phyloP scores from a whole-genome alignment of 2,329 filamentous ascomycete genomes.

The Claviceps humidiphila region DNA sequence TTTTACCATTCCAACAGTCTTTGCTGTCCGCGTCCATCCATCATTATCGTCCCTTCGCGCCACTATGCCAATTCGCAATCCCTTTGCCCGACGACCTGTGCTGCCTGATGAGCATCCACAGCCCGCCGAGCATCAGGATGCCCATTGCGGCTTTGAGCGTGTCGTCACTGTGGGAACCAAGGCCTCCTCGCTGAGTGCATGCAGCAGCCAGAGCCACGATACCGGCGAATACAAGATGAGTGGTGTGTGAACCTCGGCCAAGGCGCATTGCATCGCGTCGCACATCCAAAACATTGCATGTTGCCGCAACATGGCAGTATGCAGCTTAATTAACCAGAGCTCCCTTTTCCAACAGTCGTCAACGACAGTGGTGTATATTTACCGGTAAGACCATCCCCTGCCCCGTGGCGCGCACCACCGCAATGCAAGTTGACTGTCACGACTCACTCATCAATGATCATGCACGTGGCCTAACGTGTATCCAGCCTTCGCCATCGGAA shows the following conservation, averaged over 20 bases:
- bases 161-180: conserved; percentile 51
- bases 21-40: not conserved
- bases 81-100: conserved; percentile 49
- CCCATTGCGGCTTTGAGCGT: conserved; percentile 38
- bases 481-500: conserved; percentile 74
- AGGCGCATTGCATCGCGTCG: not conserved
- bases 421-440: no score
- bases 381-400: conserved; percentile 45
- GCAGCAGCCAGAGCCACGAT: conserved; percentile 46
- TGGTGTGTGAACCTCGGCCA: conserved; percentile 37
- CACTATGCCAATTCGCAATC: conserved; percentile 59
- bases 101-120: conserved; percentile 42
- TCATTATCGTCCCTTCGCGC: not conserved
- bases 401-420: not conserved
- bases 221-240: conserved; percentile 69
- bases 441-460: not conserved
- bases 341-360: conserved; percentile 50
- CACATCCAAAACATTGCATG: not conserved
- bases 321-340: conserved; percentile 1
- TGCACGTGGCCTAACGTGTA: conserved; percentile 3
- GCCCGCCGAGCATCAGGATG: conserved; percentile 21
- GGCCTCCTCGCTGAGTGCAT: conserved; percentile 47
- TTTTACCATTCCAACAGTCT: not conserved
- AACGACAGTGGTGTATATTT: conserved; percentile 93
- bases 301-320: conserved; percentile 4